Evolutionary conservation across 306 rosid species (phyloP).

Genomic region (Oxytropis ochrocephala): DNA sequence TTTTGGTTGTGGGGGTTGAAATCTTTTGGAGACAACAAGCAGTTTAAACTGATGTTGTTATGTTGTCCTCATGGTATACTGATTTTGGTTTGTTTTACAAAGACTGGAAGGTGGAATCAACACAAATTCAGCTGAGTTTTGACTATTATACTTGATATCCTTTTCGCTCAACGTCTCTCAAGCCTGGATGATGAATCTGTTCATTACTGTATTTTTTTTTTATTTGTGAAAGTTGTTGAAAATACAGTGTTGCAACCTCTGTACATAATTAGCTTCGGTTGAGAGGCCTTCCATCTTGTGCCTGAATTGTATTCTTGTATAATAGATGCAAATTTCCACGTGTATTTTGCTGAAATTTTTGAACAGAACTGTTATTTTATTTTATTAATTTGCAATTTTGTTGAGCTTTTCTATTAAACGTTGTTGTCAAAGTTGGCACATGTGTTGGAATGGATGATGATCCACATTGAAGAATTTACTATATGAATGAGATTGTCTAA

Average conservation of each 20-base stretch:
- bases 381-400: neutral
- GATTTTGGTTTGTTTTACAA: conserved; percentile 45
- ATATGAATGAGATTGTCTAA: no score
- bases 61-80: conserved; percentile 51
- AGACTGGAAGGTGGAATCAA: conserved; percentile 40
- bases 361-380: neutral
- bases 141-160: conserved; percentile 34
- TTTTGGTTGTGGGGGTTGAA: conserved; percentile 38
- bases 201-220: conserved; percentile 30
- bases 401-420: no score
- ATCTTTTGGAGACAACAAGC: conserved; percentile 88
- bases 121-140: conserved; percentile 39
- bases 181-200: conserved; percentile 40
- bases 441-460: no score
- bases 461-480: no score
- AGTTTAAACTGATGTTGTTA: conserved; percentile 14
- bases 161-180: conserved; percentile 26
- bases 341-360: neutral
- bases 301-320: conserved; percentile 21
- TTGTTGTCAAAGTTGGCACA: no score
- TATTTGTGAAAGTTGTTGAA: conserved; percentile 49
- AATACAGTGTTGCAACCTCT: conserved; percentile 54
- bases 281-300: conserved; percentile 49
- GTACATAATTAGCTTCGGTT: conserved; percentile 65
- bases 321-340: conserved; percentile 10